Conservation (phyloP, 1,139 yeast species). For the Yamadazyma diddensiae region DNA sequence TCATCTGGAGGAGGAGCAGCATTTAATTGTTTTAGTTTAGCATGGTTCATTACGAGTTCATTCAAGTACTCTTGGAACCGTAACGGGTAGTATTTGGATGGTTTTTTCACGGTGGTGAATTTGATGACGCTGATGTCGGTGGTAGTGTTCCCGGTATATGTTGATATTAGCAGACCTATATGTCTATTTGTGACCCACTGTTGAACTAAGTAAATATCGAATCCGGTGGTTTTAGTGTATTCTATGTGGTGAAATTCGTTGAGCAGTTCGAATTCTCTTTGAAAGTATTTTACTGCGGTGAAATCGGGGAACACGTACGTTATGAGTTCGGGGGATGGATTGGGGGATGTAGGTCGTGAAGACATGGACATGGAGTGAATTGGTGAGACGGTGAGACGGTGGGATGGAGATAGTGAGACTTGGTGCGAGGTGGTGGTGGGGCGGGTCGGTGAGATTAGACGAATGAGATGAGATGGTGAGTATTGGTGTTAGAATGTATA, state of each 20-base stretch:
- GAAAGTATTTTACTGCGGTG: slow-evolving; percentile 48
- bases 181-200: slow-evolving; percentile 85
- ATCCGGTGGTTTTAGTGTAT: slow-evolving; percentile 57
- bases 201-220: slow-evolving; percentile 86
- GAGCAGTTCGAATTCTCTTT: slow-evolving; percentile 35
- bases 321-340: slow-evolving; percentile 19
- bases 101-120: slow-evolving; percentile 56
- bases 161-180: slow-evolving; percentile 65
- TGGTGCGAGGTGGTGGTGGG: neutral
- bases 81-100: slow-evolving; percentile 56
- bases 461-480: no score
- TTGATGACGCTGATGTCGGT: slow-evolving; percentile 62
- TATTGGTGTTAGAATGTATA: no score
- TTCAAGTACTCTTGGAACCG: slow-evolving; percentile 59
- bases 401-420: neutral
- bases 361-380: no score
- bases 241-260: slow-evolving; percentile 39
- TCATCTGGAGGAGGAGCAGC: slow-evolving; percentile 3
- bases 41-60: slow-evolving; percentile 61
- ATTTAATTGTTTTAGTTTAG: slow-evolving; percentile 42
- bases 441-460: no score
- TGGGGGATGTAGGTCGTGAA: neutral
- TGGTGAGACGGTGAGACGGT: neutral
- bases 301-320: slow-evolving; percentile 51
- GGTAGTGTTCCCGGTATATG: slow-evolving; percentile 77